Conservation (phyloP, 2,329 filamentous ascomycete species). For the Alternaria panax region DNA sequence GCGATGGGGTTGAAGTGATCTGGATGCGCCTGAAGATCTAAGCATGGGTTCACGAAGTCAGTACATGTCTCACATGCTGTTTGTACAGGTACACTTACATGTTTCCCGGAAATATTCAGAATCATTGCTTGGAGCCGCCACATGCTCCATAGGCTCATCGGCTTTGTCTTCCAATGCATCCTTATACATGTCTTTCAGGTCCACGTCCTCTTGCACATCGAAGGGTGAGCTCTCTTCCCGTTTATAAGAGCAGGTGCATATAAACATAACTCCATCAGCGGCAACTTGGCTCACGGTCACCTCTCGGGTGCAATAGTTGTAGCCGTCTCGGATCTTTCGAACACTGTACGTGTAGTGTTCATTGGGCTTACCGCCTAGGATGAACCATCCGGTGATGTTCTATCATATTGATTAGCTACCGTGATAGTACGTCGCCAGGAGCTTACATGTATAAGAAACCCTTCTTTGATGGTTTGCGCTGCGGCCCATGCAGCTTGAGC, state of each 20-base stretch:
- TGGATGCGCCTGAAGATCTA: constrained; percentile 39
- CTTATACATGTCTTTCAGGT: constrained; percentile 48
- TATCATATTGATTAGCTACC: constrained; percentile 23
- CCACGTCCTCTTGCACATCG: constrained; percentile 45
- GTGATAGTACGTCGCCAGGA: background rate
- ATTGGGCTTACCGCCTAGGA: constrained; percentile 55
- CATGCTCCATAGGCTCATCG: constrained; percentile 35
- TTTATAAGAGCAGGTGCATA: constrained; percentile 62
- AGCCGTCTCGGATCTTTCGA: constrained; percentile 59
- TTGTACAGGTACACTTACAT: constrained; percentile 2
- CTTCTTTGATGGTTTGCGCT: constrained; percentile 59
- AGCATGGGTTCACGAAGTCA: background rate
- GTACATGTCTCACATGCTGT: background rate
- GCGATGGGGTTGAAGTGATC: constrained; percentile 52
- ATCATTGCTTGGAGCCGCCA: constrained; percentile 22
- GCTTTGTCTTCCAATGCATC: constrained; percentile 21
- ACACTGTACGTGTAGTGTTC: constrained; percentile 62
- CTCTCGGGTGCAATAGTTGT: constrained; percentile 60
- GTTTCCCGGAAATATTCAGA: background rate
- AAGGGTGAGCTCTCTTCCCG: constrained; percentile 47
- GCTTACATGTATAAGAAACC: constrained; percentile 60
- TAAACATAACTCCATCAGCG: constrained; percentile 59
- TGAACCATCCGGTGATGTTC: constrained; percentile 63
- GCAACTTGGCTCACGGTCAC: constrained; percentile 60
- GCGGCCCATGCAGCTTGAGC: constrained; percentile 66